Base-by-base conservation (phyloP, 306 rosid species). In the Rosa persica region DNA sequence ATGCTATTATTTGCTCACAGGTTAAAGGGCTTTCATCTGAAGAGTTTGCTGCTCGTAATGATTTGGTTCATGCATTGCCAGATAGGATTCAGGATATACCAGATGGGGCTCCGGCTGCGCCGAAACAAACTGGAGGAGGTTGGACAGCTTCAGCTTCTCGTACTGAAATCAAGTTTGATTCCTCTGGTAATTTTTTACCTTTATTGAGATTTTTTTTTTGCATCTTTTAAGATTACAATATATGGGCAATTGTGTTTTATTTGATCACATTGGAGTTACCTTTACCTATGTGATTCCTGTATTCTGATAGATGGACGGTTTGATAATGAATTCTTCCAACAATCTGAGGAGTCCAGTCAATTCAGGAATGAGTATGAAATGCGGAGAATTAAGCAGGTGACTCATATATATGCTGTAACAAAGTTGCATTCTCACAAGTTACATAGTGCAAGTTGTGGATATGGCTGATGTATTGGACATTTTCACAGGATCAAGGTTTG, bases 11-110 rank as follows among this genome's bases (percentile, higher is more conserved):
- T 74, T 71, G 70, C 73, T 61, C 39, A 60, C 89, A 95, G 99
- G 96, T 91, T 23, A 93, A 91, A 60, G 98, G 99, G 73, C 93
- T 95, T 82, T 89, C 96, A 12, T 79, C 94, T 0, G 96, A 91
- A 85, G 99, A 96, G 87, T 88, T 96, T 88, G 92, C 94, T 62
- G 95, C 98, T 58, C 97, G 99, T 36, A 96, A 96, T 87, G 99
- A 96, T 87, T 77, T 96, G 91, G 97, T 88, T 83, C 94, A 86
- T 83, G 96, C 99, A 23, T 82, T 96, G 86, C 97, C 99, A 1
- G 99, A 89, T 23, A 91, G 97, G 90, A 96, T 96, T 76, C 97
- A 89, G 84, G 94, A 88, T 76, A 93, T 96, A 76, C 96, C 98
- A n/a, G 99, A 96, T 84, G 99, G 99, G 79, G 79, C 98, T 54